Evolutionary conservation across 1,284 basidiomycete species (phyloP), one percentile per base, ranked within the genome.

Genomic region (Phellopilus nigrolimitatus): DNA sequence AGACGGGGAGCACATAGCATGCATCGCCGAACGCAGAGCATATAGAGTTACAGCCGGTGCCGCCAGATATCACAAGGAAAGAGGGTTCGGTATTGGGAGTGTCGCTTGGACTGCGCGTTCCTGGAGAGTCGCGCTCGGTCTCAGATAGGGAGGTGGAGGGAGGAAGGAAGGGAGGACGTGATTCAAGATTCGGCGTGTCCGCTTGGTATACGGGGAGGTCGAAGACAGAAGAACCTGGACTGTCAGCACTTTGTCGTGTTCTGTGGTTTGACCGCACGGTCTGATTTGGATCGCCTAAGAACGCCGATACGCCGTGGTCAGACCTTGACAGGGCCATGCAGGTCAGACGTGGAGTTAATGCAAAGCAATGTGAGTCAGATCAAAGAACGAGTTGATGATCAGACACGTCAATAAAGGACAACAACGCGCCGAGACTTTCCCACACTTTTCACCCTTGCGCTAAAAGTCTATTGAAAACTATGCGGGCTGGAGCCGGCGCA

Each of bases 11-110:
- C 19, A 88, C 80, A 57, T 88, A 88, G 64, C 78, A 84, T 9
- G 85, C 81, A 54, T 67, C 56, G 2, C 75, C 71, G 60, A 91
- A 91, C 3, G 87, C 86, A 33, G 83, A 70, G 61, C 85, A 88
- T 57, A 91, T 85, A 15, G 84, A 76, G 61, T 91, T 91, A 52
- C 87, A 86, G 25, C 88, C 88, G 25, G 88, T 89, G n/a, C 88
- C 88, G 1, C 88, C 88, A 39, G 87, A 90, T 49, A 91, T 76
- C 38, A 91, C 76, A 3, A 88, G 64, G 62, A 75, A 83, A 2
- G 79, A 76, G 13, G 38, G 44, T 19, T 34, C 25, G n/a, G 30
- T 3, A 3, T 22, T 19, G 12, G 17, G 3, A 15, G 43, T 10
- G 25, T 22, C 28, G 21, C 9, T 25, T 43, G 28, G 36, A 49